These are phyloP conservation scores for Trametes villosa DNA, from an alignment of 768 basidiomycete species.

Conservation along the genomic window DNA sequence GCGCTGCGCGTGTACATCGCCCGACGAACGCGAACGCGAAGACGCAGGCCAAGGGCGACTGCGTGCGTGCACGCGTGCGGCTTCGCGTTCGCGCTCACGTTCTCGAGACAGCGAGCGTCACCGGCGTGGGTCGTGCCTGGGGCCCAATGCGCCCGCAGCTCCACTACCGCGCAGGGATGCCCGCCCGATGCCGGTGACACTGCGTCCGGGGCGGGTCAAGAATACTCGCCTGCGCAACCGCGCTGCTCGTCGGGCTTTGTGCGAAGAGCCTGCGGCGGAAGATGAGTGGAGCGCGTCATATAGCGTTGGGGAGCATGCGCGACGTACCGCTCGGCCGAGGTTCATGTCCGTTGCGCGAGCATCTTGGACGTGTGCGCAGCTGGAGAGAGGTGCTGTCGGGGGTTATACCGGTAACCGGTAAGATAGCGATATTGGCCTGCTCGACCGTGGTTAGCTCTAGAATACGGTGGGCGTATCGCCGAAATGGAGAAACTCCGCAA, in stretches of 20 bases:
- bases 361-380: not conserved
- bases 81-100: not conserved
- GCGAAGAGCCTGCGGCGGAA: constrained; percentile 7
- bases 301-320: constrained; percentile 1
- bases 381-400: not conserved
- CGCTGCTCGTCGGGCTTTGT: constrained; percentile 12
- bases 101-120: not conserved
- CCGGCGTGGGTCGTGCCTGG: constrained; percentile 1
- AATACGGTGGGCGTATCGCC: not conserved
- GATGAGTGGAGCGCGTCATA: constrained; percentile 14
- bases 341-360: not conserved
- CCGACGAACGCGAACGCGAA: constrained; percentile 2
- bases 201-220: constrained; percentile 6
- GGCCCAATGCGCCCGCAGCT: constrained; percentile 6
- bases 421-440: not conserved
- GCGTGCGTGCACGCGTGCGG: not conserved
- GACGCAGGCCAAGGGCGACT: no score
- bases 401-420: not conserved
- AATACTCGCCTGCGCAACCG: not conserved
- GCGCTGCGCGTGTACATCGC: constrained; percentile 6
- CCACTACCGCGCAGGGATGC: constrained; percentile 1
- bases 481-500: not conserved
- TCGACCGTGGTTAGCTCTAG: not conserved
- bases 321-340: not conserved
- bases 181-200: constrained; percentile 1